These are phyloP conservation scores for Quercus agrifolia DNA, from an alignment of 306 rosid species.

Conservation along the genomic window DNA sequence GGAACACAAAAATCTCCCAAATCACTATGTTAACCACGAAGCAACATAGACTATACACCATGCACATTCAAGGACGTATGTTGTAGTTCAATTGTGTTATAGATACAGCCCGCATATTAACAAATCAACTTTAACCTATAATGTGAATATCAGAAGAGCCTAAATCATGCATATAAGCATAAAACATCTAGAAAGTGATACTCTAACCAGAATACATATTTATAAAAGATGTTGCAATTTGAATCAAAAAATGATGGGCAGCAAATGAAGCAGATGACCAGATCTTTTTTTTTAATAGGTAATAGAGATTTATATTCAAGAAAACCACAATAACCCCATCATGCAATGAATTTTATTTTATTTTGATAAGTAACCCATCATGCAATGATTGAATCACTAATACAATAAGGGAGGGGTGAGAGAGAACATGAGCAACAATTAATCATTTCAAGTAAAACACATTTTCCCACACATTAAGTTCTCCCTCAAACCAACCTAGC, in stretches of 20 bases:
- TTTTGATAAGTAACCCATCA: background rate
- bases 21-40: background rate
- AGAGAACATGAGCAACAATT: background rate
- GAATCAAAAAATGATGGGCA: background rate
- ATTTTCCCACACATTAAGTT: background rate
- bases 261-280: background rate
- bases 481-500: background rate
- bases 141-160: conserved; percentile 1
- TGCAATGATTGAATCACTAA: background rate
- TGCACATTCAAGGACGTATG: conserved; percentile 4
- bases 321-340: background rate
- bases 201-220: background rate
- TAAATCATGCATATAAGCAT: background rate
- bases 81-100: conserved; percentile 17
- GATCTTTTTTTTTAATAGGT: background rate
- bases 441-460: background rate
- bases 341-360: background rate
- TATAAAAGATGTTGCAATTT: background rate
- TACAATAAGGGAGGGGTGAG: background rate
- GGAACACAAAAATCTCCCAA: background rate
- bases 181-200: conserved; percentile 14
- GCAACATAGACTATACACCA: conserved; percentile 7
- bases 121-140: conserved; percentile 5
- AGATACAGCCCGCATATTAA: background rate
- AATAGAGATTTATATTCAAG: background rate